Conservation (phyloP, 2,329 filamentous ascomycete species). For the Seiridium cupressi region DNA sequence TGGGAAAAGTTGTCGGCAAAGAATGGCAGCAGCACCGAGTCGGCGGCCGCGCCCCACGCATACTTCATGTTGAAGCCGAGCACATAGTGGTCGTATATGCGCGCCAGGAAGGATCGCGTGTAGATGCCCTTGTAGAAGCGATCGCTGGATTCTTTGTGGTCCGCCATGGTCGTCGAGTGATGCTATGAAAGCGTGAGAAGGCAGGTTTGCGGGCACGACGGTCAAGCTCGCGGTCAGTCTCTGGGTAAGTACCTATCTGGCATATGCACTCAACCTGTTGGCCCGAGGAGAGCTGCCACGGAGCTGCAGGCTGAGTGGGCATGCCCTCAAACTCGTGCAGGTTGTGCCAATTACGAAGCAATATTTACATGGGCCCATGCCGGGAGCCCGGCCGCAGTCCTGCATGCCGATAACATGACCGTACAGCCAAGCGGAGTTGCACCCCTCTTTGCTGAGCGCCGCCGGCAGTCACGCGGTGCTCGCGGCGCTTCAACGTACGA, state of each 20-base stretch:
- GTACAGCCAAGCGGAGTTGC: no score
- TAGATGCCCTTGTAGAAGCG: constrained; percentile 8
- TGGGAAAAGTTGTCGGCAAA: constrained; percentile 31
- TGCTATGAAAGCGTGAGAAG: background rate
- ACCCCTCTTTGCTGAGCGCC: no score
- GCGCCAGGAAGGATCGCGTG: constrained; percentile 2
- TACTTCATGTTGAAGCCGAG: constrained; percentile 32
- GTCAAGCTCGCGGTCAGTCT: background rate
- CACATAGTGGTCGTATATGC: constrained; percentile 30
- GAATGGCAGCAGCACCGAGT: constrained; percentile 28
- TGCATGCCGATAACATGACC: no score
- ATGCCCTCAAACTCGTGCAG: no score
- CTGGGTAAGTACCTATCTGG: background rate
- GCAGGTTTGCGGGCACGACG: background rate
- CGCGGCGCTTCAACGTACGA: no score
- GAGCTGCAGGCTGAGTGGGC: no score
- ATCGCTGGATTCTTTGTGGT: background rate
- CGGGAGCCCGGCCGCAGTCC: no score
- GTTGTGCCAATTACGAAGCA: no score
- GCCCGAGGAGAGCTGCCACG: no score
- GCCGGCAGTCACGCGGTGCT: no score
- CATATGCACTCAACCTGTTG: background rate
- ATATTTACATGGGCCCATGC: no score
- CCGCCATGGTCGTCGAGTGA: background rate
- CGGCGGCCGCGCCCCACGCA: constrained; percentile 34